Conservation (phyloP, 2,329 filamentous ascomycete genomes). For the Albophoma yamanashiensis region DNA sequence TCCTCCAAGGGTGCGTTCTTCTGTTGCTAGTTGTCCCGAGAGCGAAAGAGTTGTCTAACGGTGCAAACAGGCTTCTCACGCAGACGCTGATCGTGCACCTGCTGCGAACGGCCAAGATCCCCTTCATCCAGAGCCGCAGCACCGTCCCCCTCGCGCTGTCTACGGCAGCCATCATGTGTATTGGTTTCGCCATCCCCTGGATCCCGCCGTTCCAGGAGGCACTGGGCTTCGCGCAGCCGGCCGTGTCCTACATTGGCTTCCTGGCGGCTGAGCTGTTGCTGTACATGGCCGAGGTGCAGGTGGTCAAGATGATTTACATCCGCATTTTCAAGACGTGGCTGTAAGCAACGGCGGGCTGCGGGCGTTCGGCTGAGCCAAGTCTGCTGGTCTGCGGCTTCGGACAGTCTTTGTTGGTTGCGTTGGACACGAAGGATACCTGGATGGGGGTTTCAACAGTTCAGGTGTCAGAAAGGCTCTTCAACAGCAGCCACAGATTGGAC, state of each 20-base stretch:
- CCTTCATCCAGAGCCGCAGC: conserved; percentile 13
- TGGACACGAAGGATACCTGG: not conserved
- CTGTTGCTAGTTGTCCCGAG: not conserved
- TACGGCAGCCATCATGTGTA: conserved; percentile 11
- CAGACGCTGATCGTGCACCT: conserved; percentile 18
- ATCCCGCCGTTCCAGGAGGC: conserved; percentile 11
- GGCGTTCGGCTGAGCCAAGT: not conserved
- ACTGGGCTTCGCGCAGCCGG: conserved; percentile 10
- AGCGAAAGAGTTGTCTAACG: not conserved
- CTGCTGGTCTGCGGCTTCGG: not conserved
- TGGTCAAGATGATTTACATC: conserved; percentile 16
- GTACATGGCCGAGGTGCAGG: conserved; percentile 15
- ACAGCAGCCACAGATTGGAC: not conserved
- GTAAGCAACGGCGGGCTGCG: conserved; percentile 1
- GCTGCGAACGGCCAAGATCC: conserved; percentile 14
- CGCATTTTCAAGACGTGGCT: conserved; percentile 14
- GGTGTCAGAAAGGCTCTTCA: not conserved
- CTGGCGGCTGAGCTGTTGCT: conserved; percentile 11
- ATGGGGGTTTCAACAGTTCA: not conserved
- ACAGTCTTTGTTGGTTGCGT: not conserved
- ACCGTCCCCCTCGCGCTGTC: conserved; percentile 11
- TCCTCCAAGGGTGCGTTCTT: conserved; percentile 11
- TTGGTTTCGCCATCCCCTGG: conserved; percentile 14
- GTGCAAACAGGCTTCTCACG: conserved; percentile 9
- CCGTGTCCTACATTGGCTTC: conserved; percentile 10